phyloP scores from a whole-genome alignment of 192 early-diverging fungal genomes.

The Coemansia sp. region DNA sequence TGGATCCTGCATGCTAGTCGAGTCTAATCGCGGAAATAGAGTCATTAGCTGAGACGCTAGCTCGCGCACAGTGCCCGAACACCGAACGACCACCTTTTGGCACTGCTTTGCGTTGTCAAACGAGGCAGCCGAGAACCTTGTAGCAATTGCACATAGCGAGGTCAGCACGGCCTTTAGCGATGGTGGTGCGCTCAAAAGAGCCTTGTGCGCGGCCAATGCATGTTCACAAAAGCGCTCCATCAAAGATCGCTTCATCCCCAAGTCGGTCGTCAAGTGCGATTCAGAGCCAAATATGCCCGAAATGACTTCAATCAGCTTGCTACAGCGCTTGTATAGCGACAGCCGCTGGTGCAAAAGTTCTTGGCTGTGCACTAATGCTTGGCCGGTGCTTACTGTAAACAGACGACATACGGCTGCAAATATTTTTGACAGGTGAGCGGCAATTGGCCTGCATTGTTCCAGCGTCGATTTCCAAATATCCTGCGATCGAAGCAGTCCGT shows the following conservation, averaged over 20 bases:
- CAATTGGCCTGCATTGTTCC: constrained; percentile 28
- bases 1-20: constrained; percentile 9
- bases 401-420: constrained; percentile 26
- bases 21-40: neutral
- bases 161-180: constrained; percentile 36
- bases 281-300: constrained; percentile 25
- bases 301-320: constrained; percentile 20
- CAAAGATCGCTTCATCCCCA: constrained; percentile 31
- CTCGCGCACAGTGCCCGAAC: constrained; percentile 19
- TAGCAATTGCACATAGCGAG: constrained; percentile 26
- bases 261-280: constrained; percentile 15
- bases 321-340: constrained; percentile 3
- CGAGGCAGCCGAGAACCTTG: constrained; percentile 11
- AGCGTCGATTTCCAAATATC: constrained; percentile 40
- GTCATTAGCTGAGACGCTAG: constrained; percentile 17
- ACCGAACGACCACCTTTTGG: constrained; percentile 18
- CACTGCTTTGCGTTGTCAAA: constrained; percentile 27
- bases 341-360: neutral
- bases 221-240: constrained; percentile 21
- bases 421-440: constrained; percentile 21
- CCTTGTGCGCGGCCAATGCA: constrained; percentile 18
- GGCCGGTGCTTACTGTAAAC: constrained; percentile 10
- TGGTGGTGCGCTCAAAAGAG: constrained; percentile 28
- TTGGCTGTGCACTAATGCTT: constrained; percentile 3
- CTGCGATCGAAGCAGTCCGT: constrained; percentile 21